A percentile compares a stretch with the other conserved stretches of the same genome.
Evolutionary conservation across 352 stramenopile genomes (phyloP).

Genomic region (Pythium chondricola): DNA sequence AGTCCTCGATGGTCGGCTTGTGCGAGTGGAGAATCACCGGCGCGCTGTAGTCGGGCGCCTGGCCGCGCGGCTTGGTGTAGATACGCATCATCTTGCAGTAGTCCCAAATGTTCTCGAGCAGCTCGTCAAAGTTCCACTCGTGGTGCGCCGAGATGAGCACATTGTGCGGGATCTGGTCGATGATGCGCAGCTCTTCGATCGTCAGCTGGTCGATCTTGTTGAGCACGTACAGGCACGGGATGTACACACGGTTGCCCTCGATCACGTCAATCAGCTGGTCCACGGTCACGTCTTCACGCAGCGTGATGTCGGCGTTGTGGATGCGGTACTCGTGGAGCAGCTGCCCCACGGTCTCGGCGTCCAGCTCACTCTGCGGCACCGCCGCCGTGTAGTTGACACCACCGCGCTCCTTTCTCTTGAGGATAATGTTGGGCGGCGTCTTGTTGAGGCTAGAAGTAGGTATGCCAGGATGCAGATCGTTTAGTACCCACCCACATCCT

Average conservation of each 20-base stretch:
- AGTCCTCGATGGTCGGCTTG: conserved; percentile 94
- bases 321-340: conserved; percentile 99
- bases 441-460: conserved; percentile 93
- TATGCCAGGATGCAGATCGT: no score
- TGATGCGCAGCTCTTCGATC: conserved; percentile 98
- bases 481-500: no score
- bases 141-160: conserved; percentile 96
- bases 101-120: conserved; percentile 97
- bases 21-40: conserved; percentile 97
- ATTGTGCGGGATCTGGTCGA: conserved; percentile 98
- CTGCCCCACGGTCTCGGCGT: conserved; percentile 90
- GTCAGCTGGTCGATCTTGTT: conserved; percentile 99
- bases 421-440: conserved; percentile 94
- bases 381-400: conserved; percentile 97
- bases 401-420: conserved; percentile 96
- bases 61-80: conserved; percentile 97
- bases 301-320: conserved; percentile 95
- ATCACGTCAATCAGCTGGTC: conserved; percentile 99
- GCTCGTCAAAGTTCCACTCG: conserved; percentile 97
- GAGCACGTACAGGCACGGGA: conserved; percentile 97
- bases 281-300: conserved; percentile 94
- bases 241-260: conserved; percentile 98
- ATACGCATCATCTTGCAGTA: conserved; percentile 97
- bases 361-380: conserved; percentile 88
- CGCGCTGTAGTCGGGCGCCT: conserved; percentile 94